These are phyloP conservation scores for Lepraria neglecta DNA, from an alignment of 495 filamentous ascomycete genomes.

Conservation along the genomic window DNA sequence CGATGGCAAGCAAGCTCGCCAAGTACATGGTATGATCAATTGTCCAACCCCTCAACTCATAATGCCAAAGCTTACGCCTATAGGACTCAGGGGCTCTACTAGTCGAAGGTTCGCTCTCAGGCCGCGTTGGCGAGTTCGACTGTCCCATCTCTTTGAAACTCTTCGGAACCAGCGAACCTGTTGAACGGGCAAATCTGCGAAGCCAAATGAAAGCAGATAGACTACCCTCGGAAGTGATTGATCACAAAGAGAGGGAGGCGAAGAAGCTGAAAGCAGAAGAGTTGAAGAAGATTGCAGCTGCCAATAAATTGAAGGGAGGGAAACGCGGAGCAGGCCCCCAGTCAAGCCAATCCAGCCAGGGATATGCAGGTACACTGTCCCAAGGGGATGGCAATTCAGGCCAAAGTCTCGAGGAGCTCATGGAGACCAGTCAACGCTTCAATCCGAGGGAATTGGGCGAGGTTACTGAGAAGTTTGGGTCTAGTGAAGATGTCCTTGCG, in stretches of 20 bases:
- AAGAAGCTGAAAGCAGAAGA: conserved; percentile 41
- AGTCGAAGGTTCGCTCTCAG: conserved; percentile 62
- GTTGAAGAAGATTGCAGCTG: conserved; percentile 36
- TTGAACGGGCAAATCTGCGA: conserved; percentile 47
- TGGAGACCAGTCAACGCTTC: conserved; percentile 62
- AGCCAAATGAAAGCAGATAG: conserved; percentile 56
- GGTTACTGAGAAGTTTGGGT: conserved; percentile 62
- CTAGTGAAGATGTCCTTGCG: conserved; percentile 60
- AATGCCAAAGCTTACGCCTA: conserved; percentile 30
- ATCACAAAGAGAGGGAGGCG: conserved; percentile 44
- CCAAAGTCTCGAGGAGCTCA: conserved; percentile 53
- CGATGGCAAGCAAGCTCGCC: conserved; percentile 61
- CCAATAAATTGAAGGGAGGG: conserved; percentile 33
- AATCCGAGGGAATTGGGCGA: conserved; percentile 61
- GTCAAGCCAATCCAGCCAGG: conserved; percentile 13
- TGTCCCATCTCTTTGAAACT: conserved; percentile 63
- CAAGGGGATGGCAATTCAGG: conserved; percentile 28
- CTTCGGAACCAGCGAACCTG: conserved; percentile 56
- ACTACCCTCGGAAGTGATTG: conserved; percentile 45
- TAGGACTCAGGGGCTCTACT: conserved; percentile 46
- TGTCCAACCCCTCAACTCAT: too few relatives aligned
- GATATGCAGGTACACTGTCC: conserved; percentile 23
- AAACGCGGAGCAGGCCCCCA: conserved; percentile 26
- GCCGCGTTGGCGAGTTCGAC: conserved; percentile 56
- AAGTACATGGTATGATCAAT: conserved; percentile 53